Conservation (phyloP, 2,329 filamentous ascomycete genomes). For the Colletotrichum theobromicola region DNA sequence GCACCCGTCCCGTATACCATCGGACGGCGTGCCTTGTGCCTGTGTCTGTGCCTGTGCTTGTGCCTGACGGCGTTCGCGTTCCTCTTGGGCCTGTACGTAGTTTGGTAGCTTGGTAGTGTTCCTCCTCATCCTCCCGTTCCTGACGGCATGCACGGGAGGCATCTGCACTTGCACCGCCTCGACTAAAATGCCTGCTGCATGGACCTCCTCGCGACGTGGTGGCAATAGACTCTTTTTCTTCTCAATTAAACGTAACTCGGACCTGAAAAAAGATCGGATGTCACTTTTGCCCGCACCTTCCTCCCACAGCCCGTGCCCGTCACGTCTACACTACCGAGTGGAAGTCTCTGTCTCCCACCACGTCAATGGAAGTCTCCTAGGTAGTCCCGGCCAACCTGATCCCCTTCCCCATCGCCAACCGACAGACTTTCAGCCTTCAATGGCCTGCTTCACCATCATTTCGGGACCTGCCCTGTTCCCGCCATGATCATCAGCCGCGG, state of each 20-base stretch:
- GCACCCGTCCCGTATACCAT: not conserved
- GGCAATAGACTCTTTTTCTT: constrained; percentile 1
- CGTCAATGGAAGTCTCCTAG: not conserved
- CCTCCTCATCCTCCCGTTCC: not conserved
- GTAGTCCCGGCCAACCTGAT: not conserved
- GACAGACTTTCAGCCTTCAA: not conserved
- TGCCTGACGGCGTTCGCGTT: not conserved
- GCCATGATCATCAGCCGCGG: constrained; percentile 20
- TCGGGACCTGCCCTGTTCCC: constrained; percentile 4
- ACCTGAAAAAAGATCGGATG: constrained; percentile 16
- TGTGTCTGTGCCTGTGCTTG: not conserved
- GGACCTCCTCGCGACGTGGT: constrained; percentile 14
- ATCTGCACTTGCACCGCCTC: not conserved
- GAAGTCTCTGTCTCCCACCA: not conserved
- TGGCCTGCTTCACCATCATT: constrained; percentile 20
- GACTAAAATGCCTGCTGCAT: constrained; percentile 8
- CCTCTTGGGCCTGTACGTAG: not conserved
- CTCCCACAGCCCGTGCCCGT: not conserved
- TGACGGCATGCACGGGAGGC: constrained; percentile 4
- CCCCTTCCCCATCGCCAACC: not conserved
- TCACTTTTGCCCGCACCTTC: constrained; percentile 4
- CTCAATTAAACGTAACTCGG: constrained; percentile 1
- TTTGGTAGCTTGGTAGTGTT: not conserved
- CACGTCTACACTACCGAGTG: not conserved
- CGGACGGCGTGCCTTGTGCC: not conserved